A percentile compares a stretch with the other conserved stretches of the same genome.
phyloP scores from a whole-genome alignment of 1,284 basidiomycete species.

The Microbotryomycetes sp. region DNA sequence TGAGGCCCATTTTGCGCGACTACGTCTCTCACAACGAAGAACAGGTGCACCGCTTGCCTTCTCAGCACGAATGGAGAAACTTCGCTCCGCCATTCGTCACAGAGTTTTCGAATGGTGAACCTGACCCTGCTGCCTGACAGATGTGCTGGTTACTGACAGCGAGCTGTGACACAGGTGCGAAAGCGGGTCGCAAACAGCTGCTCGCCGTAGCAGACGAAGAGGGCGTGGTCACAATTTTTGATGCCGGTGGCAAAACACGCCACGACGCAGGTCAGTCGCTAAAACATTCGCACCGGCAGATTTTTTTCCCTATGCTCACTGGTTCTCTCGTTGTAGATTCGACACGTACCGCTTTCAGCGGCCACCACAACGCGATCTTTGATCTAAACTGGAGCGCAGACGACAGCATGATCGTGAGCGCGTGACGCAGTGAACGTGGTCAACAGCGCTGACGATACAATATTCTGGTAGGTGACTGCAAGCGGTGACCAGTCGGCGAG shows the following conservation, averaged over 20 bases:
- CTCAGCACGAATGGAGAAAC: constrained; percentile 9
- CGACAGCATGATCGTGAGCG: constrained; percentile 29
- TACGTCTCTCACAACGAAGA: constrained; percentile 31
- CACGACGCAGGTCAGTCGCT: constrained; percentile 13
- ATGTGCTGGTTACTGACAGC: too few species aligned
- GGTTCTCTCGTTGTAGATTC: constrained; percentile 3
- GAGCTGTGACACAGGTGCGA: constrained; percentile 16
- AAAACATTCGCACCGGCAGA: neutral
- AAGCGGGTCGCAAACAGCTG: constrained; percentile 27
- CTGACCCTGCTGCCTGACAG: too few species aligned
- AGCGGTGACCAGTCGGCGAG: constrained; percentile 34
- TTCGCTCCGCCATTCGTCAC: constrained; percentile 34
- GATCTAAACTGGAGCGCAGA: constrained; percentile 32
- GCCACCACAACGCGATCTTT: constrained; percentile 36
- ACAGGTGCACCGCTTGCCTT: constrained; percentile 29
- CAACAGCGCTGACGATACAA: neutral
- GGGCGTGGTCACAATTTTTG: constrained; percentile 29
- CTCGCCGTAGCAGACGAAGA: constrained; percentile 32
- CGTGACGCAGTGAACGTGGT: neutral
- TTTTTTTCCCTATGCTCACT: neutral
- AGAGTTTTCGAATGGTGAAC: constrained; percentile 28
- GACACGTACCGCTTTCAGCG: constrained; percentile 21
- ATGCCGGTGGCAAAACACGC: constrained; percentile 13
- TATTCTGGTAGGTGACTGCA: constrained; percentile 28
- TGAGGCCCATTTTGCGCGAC: constrained; percentile 12